phyloP scores from a whole-genome alignment of 805 yeast species.

The Candida xyloterini region DNA sequence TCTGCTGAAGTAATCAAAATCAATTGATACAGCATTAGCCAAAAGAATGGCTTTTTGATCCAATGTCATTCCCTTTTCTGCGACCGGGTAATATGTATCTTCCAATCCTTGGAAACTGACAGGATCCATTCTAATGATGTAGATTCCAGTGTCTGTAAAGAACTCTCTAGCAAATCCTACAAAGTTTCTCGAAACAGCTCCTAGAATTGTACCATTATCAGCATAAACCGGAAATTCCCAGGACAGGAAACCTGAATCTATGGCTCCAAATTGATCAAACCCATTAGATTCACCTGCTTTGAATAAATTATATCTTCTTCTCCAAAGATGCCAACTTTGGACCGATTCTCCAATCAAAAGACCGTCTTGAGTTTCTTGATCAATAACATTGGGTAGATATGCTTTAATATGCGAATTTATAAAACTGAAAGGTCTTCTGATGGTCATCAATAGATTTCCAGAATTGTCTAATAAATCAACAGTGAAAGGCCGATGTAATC shows the following conservation, averaged over 20 bases:
- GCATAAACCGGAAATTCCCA: conserved; percentile 81
- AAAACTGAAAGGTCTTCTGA: conserved; percentile 79
- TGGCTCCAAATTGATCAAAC: conserved; percentile 77
- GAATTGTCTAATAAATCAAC: conserved; percentile 67
- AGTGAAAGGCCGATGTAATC: conserved; percentile 82
- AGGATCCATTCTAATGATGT: conserved; percentile 80
- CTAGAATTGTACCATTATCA: conserved; percentile 56
- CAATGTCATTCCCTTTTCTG: conserved; percentile 47
- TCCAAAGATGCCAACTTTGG: conserved; percentile 95
- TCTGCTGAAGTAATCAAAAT: conserved; percentile 95
- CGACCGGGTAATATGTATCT: conserved; percentile 46
- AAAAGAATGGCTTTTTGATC: conserved; percentile 84
- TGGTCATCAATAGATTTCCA: conserved; percentile 60
- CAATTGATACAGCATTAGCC: conserved; percentile 88
- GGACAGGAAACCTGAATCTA: conserved; percentile 83
- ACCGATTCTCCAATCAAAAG: conserved; percentile 75
- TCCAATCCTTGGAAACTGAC: conserved; percentile 59
- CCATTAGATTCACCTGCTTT: conserved; percentile 38
- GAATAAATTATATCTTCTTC: conserved; percentile 83
- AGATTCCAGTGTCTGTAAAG: conserved; percentile 93
- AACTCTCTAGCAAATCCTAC: conserved; percentile 91
- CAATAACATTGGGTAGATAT: conserved; percentile 50
- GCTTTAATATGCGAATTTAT: conserved; percentile 87
- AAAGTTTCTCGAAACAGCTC: conserved; percentile 88
- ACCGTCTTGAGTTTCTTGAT: conserved; percentile 40